Percentiles rank a stretch among this genome's conserved stretches.
phyloP scores from a whole-genome alignment of 768 basidiomycete species.

The Bullera alba region DNA sequence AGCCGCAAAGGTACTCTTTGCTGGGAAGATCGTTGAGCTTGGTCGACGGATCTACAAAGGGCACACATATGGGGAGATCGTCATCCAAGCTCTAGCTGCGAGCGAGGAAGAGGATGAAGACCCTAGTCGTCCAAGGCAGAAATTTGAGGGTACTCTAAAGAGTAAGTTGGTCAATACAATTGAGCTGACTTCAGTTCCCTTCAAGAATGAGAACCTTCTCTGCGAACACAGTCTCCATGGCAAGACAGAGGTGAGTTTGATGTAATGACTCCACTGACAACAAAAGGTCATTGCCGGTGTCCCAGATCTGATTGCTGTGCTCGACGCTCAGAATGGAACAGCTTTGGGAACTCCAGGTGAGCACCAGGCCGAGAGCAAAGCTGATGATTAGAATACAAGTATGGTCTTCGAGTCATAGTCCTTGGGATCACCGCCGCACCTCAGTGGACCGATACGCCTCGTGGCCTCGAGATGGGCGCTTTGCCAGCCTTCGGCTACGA shows the following conservation, averaged over 20 bases:
- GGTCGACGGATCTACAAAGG: constrained; percentile 48
- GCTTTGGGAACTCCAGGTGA: constrained; percentile 55
- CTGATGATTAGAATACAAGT: constrained; percentile 51
- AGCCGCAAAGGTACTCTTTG: constrained; percentile 50
- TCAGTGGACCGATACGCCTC: constrained; percentile 52
- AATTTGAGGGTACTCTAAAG: constrained; percentile 17
- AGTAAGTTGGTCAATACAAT: constrained; percentile 9
- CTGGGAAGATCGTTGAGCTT: constrained; percentile 59
- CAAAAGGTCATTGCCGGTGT: constrained; percentile 52
- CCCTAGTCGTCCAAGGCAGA: constrained; percentile 3
- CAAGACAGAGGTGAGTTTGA: neutral
- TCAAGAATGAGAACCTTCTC: constrained; percentile 35
- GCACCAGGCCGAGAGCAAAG: neutral
- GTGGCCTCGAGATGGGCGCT: constrained; percentile 54
- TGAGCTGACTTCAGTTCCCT: constrained; percentile 13
- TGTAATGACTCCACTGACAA: too few relatives aligned
- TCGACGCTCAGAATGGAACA: constrained; percentile 59
- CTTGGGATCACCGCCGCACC: constrained; percentile 52
- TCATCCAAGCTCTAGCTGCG: constrained; percentile 20
- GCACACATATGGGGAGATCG: constrained; percentile 37
- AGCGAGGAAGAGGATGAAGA: constrained; percentile 18
- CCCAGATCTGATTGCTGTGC: constrained; percentile 60
- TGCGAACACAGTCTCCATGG: constrained; percentile 15
- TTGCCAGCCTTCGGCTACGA: constrained; percentile 55
- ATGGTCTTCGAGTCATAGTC: constrained; percentile 58